These are phyloP conservation scores for Dimocarpus longan DNA, from an alignment of 345 rosid genomes.

Conservation along the genomic window DNA sequence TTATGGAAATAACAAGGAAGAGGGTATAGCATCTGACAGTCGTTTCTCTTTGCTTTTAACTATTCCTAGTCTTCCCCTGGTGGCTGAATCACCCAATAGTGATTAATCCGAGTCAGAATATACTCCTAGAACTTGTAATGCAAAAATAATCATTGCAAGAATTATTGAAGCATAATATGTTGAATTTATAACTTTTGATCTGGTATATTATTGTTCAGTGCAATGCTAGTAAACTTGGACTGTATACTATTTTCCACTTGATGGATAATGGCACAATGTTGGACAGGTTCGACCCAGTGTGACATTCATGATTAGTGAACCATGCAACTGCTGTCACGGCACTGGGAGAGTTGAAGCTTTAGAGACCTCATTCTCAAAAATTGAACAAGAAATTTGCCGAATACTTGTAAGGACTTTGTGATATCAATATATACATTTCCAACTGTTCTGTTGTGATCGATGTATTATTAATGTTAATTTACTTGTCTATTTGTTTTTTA, in stretches of 20 bases:
- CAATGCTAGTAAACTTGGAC: conserved; percentile 4
- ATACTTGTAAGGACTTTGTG: conserved; percentile 61
- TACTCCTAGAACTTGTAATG: background rate
- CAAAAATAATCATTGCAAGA: background rate
- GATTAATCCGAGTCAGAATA: background rate
- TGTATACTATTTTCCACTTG: conserved; percentile 10
- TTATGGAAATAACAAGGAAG: conserved; percentile 98
- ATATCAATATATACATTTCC: conserved; percentile 7
- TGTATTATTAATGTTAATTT: background rate
- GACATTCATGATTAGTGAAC: conserved; percentile 93
- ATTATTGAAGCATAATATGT: background rate
- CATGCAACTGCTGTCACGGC: conserved; percentile 89
- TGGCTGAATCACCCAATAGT: background rate
- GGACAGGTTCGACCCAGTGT: conserved; percentile 97
- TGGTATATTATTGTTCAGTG: background rate
- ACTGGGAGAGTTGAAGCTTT: conserved; percentile 98
- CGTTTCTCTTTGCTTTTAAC: conserved; percentile 17
- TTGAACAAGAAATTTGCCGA: conserved; percentile 92
- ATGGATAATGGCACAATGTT: conserved; percentile 17
- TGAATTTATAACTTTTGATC: background rate
- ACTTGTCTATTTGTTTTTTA: background rate
- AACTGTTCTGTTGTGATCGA: background rate
- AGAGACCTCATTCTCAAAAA: conserved; percentile 91
- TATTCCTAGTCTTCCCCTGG: conserved; percentile 12
- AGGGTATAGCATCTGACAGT: conserved; percentile 58